Conservation (phyloP, 352 stramenopile species). For the Plasmopara muralis region DNA sequence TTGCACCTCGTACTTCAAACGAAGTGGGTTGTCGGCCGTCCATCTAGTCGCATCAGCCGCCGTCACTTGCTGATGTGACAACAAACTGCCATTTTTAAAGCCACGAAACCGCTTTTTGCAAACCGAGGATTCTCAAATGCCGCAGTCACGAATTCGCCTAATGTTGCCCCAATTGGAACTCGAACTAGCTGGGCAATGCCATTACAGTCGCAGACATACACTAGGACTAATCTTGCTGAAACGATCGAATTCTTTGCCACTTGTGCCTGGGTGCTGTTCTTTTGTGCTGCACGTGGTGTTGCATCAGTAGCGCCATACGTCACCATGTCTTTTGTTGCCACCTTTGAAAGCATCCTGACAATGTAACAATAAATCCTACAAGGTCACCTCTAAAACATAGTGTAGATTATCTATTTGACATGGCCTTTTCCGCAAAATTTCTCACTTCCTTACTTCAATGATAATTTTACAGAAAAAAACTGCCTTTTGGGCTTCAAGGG, state of each 20-base stretch:
- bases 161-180: background rate
- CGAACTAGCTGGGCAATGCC: background rate
- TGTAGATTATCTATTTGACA: no score
- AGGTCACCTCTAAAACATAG: no score
- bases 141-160: background rate
- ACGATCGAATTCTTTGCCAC: no score
- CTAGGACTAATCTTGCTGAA: background rate
- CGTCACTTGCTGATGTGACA: background rate
- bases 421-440: no score
- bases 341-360: no score
- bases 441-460: no score
- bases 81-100: background rate
- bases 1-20: background rate
- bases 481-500: no score
- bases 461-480: no score
- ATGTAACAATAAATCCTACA: no score
- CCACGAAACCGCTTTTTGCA: background rate
- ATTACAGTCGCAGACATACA: background rate
- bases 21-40: background rate
- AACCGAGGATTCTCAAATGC: background rate
- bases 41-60: background rate
- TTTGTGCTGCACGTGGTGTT: no score
- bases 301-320: no score
- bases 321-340: no score
- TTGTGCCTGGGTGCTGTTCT: background rate